Conservation (phyloP, 345 rosid genomes). For the Salix suchowensis region DNA sequence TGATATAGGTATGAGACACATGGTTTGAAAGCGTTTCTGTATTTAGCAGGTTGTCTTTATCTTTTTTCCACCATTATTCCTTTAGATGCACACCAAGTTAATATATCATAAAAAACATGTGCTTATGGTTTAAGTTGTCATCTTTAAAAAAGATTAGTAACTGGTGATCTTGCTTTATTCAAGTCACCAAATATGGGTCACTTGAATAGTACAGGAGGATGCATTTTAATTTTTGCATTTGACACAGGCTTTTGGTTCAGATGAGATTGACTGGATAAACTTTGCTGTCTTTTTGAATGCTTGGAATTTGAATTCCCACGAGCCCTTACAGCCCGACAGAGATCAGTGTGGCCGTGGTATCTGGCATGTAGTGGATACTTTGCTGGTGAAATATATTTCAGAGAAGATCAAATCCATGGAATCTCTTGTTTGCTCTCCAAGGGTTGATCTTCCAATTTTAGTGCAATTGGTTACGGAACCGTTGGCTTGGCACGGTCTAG, state of each 20-base stretch:
- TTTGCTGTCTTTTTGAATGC: conserved; percentile 78
- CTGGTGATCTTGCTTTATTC: not conserved
- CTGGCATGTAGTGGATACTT: conserved; percentile 50
- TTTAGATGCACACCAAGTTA: not conserved
- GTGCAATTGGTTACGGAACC: conserved; percentile 78
- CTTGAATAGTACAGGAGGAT: not conserved
- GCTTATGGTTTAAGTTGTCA: not conserved
- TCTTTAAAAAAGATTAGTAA: not conserved
- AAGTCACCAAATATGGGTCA: not conserved
- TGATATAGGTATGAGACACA: no score
- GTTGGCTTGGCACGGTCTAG: conserved; percentile 76
- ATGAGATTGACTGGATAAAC: conserved; percentile 69
- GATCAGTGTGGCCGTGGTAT: conserved; percentile 22
- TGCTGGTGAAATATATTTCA: conserved; percentile 49
- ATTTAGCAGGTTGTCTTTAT: no score
- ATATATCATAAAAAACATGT: not conserved
- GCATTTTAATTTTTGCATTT: conserved; percentile 3
- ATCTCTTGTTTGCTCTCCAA: conserved; percentile 39
- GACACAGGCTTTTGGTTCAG: conserved; percentile 65
- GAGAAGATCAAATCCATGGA: conserved; percentile 48
- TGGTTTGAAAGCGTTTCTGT: no score
- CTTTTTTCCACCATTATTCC: no score
- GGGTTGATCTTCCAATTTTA: conserved; percentile 44
- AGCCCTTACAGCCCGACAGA: conserved; percentile 30
- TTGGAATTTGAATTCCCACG: conserved; percentile 64